Evolutionary conservation across 768 basidiomycete genomes (phyloP), one percentile per base, ranked within the genome.

Genomic region (Hericium alpestre): DNA sequence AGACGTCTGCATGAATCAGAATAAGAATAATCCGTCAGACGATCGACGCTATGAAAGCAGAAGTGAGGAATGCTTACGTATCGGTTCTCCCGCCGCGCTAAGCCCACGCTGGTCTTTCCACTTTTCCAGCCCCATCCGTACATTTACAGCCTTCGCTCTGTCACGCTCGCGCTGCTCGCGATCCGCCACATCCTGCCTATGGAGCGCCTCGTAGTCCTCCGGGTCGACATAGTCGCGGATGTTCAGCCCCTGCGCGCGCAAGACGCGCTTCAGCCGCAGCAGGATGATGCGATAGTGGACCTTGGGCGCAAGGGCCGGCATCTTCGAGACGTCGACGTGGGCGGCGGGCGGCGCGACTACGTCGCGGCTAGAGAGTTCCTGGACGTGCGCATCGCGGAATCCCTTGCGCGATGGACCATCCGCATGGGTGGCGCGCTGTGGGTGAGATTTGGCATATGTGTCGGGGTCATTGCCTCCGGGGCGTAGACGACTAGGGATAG

Each of bases 1-100:
- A 72, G 8, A 70, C 68, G 25, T 66, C 76, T 76, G n/a, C 15
- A 2, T 48, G 6, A 7, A n/a, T 16, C 16, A 25, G 55, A n/a
- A n/a, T n/a, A n/a, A n/a, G n/a, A n/a, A n/a, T n/a, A n/a, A n/a
- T 16, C 11, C n/a, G 23, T 38, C n/a, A 50, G 39, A 15, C 10
- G 48, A 4, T 18, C 16, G 53, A 6, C 16, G 51, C 11, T 7
- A 25, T 16, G 37, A 41, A 22, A 13, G 4, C 22, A 52, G 12
- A 8, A 48, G 9, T 12, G 8, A 61, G 54, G 25, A 11, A 58
- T 54, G 54, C 16, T 23, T 51, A 12, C 40, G 58, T 41, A 46
- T 46, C 16, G 43, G 43, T 8, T 46, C 43, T 10, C 43, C 43
- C 20, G n/a, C 43, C 1, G n/a, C 43, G 43, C 43, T 46, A 3